These are phyloP conservation scores for Aspergillus bombycis DNA, from an alignment of 2,329 filamentous ascomycete genomes.

Conservation along the genomic window DNA sequence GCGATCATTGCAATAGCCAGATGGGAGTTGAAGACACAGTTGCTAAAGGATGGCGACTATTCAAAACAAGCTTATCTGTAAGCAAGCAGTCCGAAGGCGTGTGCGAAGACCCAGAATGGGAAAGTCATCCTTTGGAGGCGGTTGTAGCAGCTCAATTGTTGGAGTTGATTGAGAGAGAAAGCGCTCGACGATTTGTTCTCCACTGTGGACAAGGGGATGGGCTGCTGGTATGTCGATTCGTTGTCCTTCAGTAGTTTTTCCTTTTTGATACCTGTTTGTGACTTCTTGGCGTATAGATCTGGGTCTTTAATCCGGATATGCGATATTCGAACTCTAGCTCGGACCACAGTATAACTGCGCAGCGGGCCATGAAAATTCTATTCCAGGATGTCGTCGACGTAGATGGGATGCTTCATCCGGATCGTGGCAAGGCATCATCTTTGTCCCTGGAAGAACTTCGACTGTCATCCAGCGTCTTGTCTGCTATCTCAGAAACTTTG, in stretches of 20 bases:
- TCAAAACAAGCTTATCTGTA: conserved; percentile 51
- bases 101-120: conserved; percentile 35
- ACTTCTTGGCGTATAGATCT: conserved; percentile 44
- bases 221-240: conserved; percentile 38
- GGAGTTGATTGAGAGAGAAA: conserved; percentile 58
- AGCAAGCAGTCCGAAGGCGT: conserved; percentile 25
- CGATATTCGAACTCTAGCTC: conserved; percentile 55
- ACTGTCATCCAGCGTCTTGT: conserved; percentile 42
- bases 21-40: conserved; percentile 46
- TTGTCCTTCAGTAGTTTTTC: background rate
- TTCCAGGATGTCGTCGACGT: conserved; percentile 47
- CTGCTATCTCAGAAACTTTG: conserved; percentile 41
- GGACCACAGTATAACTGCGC: conserved; percentile 34
- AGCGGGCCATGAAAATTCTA: conserved; percentile 61
- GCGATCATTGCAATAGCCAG: conserved; percentile 32
- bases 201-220: conserved; percentile 39
- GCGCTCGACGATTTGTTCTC: conserved; percentile 59
- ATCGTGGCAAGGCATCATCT: conserved; percentile 40
- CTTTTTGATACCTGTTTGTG: background rate
- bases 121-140: conserved; percentile 38
- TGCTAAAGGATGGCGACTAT: conserved; percentile 51
- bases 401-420: conserved; percentile 39
- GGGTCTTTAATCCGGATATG: conserved; percentile 65
- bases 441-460: conserved; percentile 54
- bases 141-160: conserved; percentile 60